phyloP scores from a whole-genome alignment of 2,329 filamentous ascomycete genomes.

The Penicillium sumatraense region DNA sequence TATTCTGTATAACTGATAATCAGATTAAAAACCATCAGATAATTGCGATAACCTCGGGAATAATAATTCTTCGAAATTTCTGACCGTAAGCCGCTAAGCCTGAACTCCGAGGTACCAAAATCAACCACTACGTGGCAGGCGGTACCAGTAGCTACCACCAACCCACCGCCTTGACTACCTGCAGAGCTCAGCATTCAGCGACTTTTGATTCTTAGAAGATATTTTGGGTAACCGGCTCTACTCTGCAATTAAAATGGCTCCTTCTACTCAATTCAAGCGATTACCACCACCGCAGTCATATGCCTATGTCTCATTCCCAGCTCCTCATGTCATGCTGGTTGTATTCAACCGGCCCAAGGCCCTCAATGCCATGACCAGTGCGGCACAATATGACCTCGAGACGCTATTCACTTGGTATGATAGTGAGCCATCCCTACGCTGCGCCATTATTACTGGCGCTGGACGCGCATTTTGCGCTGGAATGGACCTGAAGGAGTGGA shows the following conservation, averaged over 20 bases:
- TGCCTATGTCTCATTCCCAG: constrained; percentile 16
- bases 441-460: constrained; percentile 19
- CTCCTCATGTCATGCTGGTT: constrained; percentile 17
- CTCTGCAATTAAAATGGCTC: not conserved
- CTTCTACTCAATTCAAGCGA: constrained; percentile 10
- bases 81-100: not conserved
- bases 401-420: constrained; percentile 20
- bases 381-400: constrained; percentile 20
- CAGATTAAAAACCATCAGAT: constrained; percentile 1
- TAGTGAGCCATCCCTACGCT: constrained; percentile 18
- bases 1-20: not conserved
- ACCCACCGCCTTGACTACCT: not conserved
- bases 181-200: not conserved
- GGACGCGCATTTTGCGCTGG: constrained; percentile 23
- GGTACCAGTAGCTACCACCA: too few relatives aligned
- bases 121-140: too few relatives aligned
- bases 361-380: constrained; percentile 22
- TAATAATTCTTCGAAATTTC: not conserved
- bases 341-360: constrained; percentile 20
- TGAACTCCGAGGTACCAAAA: too few relatives aligned
- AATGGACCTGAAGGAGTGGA: constrained; percentile 22
- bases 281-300: constrained; percentile 13
- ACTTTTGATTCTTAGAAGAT: not conserved
- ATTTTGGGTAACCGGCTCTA: not conserved
- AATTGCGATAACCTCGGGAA: not conserved